Base-by-base conservation (phyloP, 805 yeast genomes). In the Myxozyma kluyveri region DNA sequence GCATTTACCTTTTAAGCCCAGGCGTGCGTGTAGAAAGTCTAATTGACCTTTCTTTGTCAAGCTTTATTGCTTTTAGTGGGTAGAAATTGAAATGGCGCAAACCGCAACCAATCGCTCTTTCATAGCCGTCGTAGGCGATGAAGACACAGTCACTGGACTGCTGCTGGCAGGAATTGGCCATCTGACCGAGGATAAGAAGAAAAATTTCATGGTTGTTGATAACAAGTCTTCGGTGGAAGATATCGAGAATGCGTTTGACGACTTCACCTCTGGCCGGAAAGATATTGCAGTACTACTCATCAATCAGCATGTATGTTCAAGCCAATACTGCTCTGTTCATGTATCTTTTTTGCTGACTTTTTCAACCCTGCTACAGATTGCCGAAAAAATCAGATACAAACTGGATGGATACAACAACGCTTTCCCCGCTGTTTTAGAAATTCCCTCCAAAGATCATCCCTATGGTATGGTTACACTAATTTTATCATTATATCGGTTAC, bases 391-490 rank as follows among this genome's bases (percentile, higher is more conserved):
- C 51, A 79, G 99, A 69, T 76, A 77, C 60, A 77, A 78, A 60
- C 88, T 93, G 42, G 99, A 93, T 64, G 76, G 80, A 43, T 93
- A 79, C 72, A 82, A 95, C 17, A 81, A 83, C 59, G 96, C 99
- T 9, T 93, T 93, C 71, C 99, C 99, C 6, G 97, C 99, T 2
- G 81, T 93, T 43, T 76, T 93, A 65, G 99, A 93, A 72, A 93
- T 93, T 57, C 99, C 99, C 24, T 88, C 97, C 14, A 93, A 93
- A 74, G 99, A 93, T 67, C 98, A 93, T 69, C 98, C 99, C 21
- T 93, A 93, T 69, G 77, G 67, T 65, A 50, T 41, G 64, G 59
- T 6, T 23, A 4, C 10, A n/a, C 27, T 21, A 5, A 7, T 7
- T 5, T 23, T 37, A 21, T 31, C 18, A 41, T 21, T 24, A 9